phyloP scores from a whole-genome alignment of 139 green algal genomes.

The Ostreobium quekettii region DNA sequence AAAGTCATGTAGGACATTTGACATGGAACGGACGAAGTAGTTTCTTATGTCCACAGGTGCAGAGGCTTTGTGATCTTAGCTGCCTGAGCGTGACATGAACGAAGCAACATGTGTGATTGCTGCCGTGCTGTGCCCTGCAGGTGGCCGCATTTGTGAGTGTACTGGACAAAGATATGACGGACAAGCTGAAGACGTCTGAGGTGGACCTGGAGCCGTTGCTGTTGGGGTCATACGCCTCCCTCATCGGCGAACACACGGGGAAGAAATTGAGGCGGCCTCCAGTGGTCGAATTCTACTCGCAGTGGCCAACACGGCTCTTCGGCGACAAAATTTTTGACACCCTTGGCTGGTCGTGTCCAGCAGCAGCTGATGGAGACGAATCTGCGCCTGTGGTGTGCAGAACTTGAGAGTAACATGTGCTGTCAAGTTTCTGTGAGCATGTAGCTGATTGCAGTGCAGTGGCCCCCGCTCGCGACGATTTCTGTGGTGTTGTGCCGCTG shows the following conservation, averaged over 20 bases:
- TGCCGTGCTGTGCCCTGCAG: slow-evolving; percentile 26
- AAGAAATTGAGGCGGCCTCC: slow-evolving; percentile 53
- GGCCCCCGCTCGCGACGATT: too few species aligned
- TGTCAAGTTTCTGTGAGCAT: too few species aligned
- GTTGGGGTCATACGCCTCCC: slow-evolving; percentile 46
- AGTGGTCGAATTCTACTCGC: slow-evolving; percentile 28
- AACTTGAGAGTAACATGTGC: too few species aligned
- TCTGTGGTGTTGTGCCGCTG: too few species aligned
- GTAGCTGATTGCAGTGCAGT: too few species aligned
- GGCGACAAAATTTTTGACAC: too few species aligned
- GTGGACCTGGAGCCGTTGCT: slow-evolving; percentile 56
- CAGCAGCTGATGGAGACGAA: too few species aligned
- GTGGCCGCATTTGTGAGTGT: slow-evolving; percentile 53
- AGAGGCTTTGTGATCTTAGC: neutral
- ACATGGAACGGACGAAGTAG: neutral
- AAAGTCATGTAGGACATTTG: neutral
- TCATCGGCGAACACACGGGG: slow-evolving; percentile 57
- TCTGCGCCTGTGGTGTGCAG: too few species aligned
- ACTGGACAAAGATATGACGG: slow-evolving; percentile 76
- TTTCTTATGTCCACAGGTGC: neutral
- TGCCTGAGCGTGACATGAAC: neutral
- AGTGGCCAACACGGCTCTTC: too few species aligned
- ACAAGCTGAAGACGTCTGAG: slow-evolving; percentile 70
- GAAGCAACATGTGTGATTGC: neutral
- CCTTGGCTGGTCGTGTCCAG: too few species aligned